Percentiles rank a stretch among this genome's conserved stretches.
Evolutionary conservation across 345 rosid species (phyloP).

Genomic region (Cochlearia excelsa): DNA sequence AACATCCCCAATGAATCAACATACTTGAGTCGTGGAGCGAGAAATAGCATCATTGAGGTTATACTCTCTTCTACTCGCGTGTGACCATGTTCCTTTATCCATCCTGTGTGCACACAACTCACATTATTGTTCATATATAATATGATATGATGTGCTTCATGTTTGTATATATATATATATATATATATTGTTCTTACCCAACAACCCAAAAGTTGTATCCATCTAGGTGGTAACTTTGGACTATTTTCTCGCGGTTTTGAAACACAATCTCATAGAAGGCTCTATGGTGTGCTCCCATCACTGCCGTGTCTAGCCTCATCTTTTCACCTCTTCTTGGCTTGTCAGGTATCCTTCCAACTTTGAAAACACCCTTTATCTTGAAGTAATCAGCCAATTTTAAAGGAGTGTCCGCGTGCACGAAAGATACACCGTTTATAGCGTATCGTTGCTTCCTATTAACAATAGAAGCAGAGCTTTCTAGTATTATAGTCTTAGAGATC

Average conservation of each 20-base stretch:
- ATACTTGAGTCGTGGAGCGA: constrained; percentile 62
- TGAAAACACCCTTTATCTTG: constrained; percentile 64
- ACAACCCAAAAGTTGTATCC: constrained; percentile 87
- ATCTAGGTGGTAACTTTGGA: constrained; percentile 83
- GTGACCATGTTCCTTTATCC: constrained; percentile 75
- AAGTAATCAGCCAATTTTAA: constrained; percentile 82
- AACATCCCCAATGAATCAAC: neutral
- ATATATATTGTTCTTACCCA: constrained; percentile 50
- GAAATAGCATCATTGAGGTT: constrained; percentile 76
- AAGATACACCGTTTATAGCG: constrained; percentile 75
- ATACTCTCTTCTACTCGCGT: constrained; percentile 57
- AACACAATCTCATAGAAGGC: constrained; percentile 72
- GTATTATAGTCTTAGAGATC: constrained; percentile 53
- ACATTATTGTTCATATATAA: neutral
- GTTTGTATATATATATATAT: too few relatives aligned
- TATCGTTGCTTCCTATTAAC: constrained; percentile 72
- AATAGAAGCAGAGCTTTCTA: constrained; percentile 57
- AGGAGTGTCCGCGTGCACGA: constrained; percentile 66
- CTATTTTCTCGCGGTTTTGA: constrained; percentile 62
- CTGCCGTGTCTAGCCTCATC: constrained; percentile 62
- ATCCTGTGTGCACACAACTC: constrained; percentile 46
- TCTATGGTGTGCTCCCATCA: constrained; percentile 65
- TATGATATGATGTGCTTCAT: too few relatives aligned
- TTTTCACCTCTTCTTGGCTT: constrained; percentile 35
- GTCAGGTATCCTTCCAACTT: constrained; percentile 60